phyloP scores from a whole-genome alignment of 177 flowering plant genomes.

The Vitis hybrid region DNA sequence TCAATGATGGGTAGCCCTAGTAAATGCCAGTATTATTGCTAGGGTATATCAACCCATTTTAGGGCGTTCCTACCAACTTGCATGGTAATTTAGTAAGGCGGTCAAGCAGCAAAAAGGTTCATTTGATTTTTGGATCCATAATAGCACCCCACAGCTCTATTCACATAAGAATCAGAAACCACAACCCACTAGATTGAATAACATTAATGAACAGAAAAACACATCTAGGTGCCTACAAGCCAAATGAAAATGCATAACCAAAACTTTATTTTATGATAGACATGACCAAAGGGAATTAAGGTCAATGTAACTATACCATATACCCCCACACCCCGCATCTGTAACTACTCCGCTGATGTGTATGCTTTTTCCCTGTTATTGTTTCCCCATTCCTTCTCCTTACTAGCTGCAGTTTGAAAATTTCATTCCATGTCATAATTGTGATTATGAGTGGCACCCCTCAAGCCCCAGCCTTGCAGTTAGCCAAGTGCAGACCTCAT shows the following conservation, averaged over 20 bases:
- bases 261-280: conserved; percentile 21
- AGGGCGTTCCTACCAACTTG: too few species aligned
- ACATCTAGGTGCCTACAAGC: conserved; percentile 12
- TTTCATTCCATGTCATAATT: neutral
- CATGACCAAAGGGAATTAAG: conserved; percentile 19
- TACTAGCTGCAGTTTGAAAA: conserved; percentile 14
- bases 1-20: too few species aligned
- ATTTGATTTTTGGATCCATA: too few species aligned
- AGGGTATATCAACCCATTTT: too few species aligned
- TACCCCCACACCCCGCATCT: conserved; percentile 31
- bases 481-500: conserved; percentile 88
- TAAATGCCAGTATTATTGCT: too few species aligned
- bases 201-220: neutral
- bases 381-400: conserved; percentile 10
- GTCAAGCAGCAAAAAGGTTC: too few species aligned
- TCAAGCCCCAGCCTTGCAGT: conserved; percentile 68
- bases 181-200: too few species aligned
- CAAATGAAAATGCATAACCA: conserved; percentile 6
- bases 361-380: conserved; percentile 10
- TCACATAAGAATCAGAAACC: too few species aligned
- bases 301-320: conserved; percentile 33
- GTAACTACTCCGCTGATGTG: conserved; percentile 16
- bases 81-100: too few species aligned
- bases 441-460: conserved; percentile 34
- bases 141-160: too few species aligned